Base-by-base conservation (phyloP, 805 yeast species). In the Candida hispaniensis region DNA sequence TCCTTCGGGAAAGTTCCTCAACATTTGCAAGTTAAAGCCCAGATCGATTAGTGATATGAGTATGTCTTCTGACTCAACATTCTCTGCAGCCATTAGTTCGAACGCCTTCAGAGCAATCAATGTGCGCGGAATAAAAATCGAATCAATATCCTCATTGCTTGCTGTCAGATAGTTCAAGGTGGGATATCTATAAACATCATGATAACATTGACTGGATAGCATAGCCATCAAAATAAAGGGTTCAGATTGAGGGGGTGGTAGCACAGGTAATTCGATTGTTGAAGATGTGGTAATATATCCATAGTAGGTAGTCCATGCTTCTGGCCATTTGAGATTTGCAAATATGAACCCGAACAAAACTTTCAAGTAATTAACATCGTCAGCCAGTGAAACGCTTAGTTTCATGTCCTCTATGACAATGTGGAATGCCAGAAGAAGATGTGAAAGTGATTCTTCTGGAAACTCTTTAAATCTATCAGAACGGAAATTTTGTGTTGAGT, bases 1-100 rank as follows among this genome's bases (percentile, higher is more conserved):
- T 0, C 94, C 94, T 2, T 73, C 55, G 0, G 94, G 94, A 45
- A 66, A 79, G 0, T 83, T 68, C 24, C 79, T 80, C 5, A 83
- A 52, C 30, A 67, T 53, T 12, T 59, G 48, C 1, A 64, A 60
- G 12, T 34, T 33, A 7, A 82, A 65, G 4, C 66, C 68, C 41
- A 68, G 66, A 19, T 71, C 75, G 7, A 67, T 67, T 66, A 82
- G 67, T 48, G 76, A 56, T 40, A 68, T 73, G 1, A 80, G 67
- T 15, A 82, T 64, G 40, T 74, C 73, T 7, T 53, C 59, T 0
- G 71, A 58, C 0, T 68, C 62, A 43, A 64, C 71, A 13, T 64
- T 64, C 0, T 72, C 58, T 0, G 5, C 73, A 70, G 13, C 75
- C 51, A 6, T 14, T 2, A 29, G 27, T 18, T 40, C 39, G 18